A percentile compares a stretch with the other conserved stretches of the same genome.
These are phyloP conservation scores for Anacardium occidentale DNA, from an alignment of 345 rosid species.

Conservation along the genomic window DNA sequence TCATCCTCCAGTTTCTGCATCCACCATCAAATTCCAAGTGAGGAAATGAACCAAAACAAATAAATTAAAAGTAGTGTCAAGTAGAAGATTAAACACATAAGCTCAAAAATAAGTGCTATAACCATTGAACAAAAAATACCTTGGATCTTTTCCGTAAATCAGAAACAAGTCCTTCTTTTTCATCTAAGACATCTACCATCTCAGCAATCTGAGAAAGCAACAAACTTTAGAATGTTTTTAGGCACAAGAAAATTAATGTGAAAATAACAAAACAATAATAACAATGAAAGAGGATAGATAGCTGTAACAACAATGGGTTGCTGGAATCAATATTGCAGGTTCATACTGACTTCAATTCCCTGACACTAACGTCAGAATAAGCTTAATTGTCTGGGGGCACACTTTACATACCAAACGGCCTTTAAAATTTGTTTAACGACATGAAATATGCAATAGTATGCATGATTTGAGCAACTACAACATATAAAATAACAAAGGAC, in stretches of 20 bases:
- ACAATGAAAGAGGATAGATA: background rate
- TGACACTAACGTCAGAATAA: background rate
- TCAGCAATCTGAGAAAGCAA: conserved; percentile 45
- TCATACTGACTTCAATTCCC: background rate
- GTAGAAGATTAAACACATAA: background rate
- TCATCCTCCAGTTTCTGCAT: conserved; percentile 73
- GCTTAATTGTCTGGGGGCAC: background rate
- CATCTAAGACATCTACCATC: conserved; percentile 51
- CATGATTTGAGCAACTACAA: background rate
- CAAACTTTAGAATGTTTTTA: conserved; percentile 11
- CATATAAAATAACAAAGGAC: background rate
- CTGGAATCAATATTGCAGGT: background rate
- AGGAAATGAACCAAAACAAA: conserved; percentile 2
- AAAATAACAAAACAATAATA: background rate
- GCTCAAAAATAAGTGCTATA: background rate
- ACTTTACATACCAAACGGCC: background rate
- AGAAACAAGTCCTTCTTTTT: conserved; percentile 41
- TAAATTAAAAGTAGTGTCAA: background rate
- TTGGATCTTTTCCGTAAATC: conserved; percentile 62
- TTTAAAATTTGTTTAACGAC: background rate
- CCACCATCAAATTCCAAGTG: conserved; percentile 32
- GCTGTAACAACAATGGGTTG: conserved; percentile 3
- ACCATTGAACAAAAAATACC: conserved; percentile 36
- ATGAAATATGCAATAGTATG: background rate
- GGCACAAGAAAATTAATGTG: background rate